Evolutionary conservation across 2,329 filamentous ascomycete genomes (phyloP), one percentile per base, ranked within the genome.

Genomic region (Cercospora citrullina): DNA sequence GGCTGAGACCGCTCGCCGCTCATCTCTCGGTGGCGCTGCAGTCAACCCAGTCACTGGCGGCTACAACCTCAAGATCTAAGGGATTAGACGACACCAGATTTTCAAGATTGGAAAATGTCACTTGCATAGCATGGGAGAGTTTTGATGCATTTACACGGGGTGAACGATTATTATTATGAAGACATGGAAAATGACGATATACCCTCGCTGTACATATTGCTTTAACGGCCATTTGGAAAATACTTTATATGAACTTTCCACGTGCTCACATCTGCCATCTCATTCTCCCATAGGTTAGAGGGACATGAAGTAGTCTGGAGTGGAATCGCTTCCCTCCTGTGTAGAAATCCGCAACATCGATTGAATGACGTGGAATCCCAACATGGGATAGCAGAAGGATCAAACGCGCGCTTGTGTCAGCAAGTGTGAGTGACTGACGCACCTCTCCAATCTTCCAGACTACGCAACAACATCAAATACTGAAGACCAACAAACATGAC

Each of bases 41-140:
- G 70, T 77, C 64, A 75, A 74, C 64, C 67, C 65, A 39, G 68
- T 73, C 30, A 76, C 75, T 60, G 76, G 76, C 28, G 76, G 76
- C 45, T 69, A 67, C 60, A 67, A 68, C 39, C 51, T 68, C 39
- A 63, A 70, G 62, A 45, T 31, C 39, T 51, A 48, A 26, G 28
- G 23, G 28, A 23, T 59, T 30, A 21, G 33, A 60, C 23, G 33
- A 14, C 0, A n/a, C 12, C 8, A 39, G 8, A 14, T n/a, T 33
- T 59, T 5, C 10, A 7, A 33, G 14, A 58, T 28, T 30, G 5
- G 28, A 21, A 39, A 59, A 10, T 1, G 10, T 48, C 8, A 31
- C 30, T 48, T 61, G 59, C 58, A 60, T 60, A 39, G 59, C 59
- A 45, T 62, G 60, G 60, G 16, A 51, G 21, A 21, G 39, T 16